Conservation (phyloP, 306 rosid genomes). For the Sindora glabra region DNA sequence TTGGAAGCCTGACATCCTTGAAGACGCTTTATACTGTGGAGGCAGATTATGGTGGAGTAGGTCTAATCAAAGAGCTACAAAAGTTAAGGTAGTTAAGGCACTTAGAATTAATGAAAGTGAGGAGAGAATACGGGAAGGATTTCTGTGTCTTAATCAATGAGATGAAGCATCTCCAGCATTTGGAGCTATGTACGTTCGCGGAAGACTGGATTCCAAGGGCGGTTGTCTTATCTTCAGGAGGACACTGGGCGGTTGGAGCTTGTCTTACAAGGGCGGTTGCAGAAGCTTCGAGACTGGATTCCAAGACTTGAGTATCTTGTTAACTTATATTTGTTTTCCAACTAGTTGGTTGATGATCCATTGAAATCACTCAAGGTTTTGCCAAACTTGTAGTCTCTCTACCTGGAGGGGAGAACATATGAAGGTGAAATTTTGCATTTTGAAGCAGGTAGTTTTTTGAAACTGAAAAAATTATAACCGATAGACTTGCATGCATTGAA, state of each 20-base stretch:
- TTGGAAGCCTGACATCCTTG: not conserved
- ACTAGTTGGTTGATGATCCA: no score
- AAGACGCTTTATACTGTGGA: not conserved
- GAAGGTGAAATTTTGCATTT: constrained; percentile 20
- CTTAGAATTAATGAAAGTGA: not conserved
- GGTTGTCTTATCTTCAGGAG: not conserved
- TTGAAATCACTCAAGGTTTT: not conserved
- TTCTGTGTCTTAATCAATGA: not conserved
- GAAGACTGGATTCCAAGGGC: not conserved
- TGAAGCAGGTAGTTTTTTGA: constrained; percentile 8
- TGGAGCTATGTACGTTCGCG: not conserved
- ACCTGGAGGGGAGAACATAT: not conserved
- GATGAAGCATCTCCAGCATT: not conserved
- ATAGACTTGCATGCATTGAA: not conserved
- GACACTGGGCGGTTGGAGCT: not conserved
- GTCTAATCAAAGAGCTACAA: not conserved
- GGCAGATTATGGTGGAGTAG: not conserved
- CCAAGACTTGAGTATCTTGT: no score
- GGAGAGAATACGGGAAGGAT: not conserved
- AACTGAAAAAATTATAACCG: not conserved
- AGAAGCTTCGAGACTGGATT: no score
- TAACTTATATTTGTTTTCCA: no score
- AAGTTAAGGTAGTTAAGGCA: not conserved
- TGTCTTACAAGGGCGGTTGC: not conserved
- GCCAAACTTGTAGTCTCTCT: constrained; percentile 5